Evolutionary conservation across 495 filamentous ascomycete genomes (phyloP).

Genomic region (Aspergillus ostianus): DNA sequence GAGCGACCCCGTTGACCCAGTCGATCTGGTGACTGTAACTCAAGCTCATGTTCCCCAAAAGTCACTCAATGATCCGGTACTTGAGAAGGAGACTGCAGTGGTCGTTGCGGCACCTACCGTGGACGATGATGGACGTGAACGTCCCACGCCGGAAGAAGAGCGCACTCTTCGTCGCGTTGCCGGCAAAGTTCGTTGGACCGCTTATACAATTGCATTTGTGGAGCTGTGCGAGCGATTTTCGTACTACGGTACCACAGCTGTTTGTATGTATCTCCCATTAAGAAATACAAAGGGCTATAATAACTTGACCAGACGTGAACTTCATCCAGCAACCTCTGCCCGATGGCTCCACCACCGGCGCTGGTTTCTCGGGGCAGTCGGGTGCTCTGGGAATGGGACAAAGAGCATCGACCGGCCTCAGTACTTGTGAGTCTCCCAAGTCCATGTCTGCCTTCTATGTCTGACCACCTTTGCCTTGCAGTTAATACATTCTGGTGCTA

Average conservation of each 20-base stretch:
- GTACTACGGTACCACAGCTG: slow-evolving; percentile 72
- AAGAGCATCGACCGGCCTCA: slow-evolving; percentile 60
- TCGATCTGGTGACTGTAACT: slow-evolving; percentile 12
- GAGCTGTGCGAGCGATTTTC: slow-evolving; percentile 77
- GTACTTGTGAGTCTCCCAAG: slow-evolving; percentile 33
- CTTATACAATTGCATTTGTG: slow-evolving; percentile 69
- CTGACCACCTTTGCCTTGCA: slow-evolving; percentile 10
- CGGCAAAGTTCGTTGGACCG: slow-evolving; percentile 60
- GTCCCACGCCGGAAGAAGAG: slow-evolving; percentile 60
- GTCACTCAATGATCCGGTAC: slow-evolving; percentile 4
- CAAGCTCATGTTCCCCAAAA: slow-evolving; percentile 11
- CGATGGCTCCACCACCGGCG: slow-evolving; percentile 57
- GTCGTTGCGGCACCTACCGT: neutral
- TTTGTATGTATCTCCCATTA: slow-evolving; percentile 50
- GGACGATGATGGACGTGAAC: slow-evolving; percentile 3
- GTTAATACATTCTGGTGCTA: slow-evolving; percentile 76
- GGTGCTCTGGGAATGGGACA: slow-evolving; percentile 70
- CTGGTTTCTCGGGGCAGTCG: slow-evolving; percentile 49
- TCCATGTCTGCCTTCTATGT: neutral
- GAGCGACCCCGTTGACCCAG: slow-evolving; percentile 12
- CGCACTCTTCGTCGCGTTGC: slow-evolving; percentile 61
- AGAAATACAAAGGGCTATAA: neutral
- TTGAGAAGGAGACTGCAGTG: slow-evolving; percentile 3
- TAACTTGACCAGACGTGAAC: slow-evolving; percentile 45
- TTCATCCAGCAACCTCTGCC: slow-evolving; percentile 71